Evolutionary conservation across 306 rosid species (phyloP).

Genomic region (Cicer judaicum): DNA sequence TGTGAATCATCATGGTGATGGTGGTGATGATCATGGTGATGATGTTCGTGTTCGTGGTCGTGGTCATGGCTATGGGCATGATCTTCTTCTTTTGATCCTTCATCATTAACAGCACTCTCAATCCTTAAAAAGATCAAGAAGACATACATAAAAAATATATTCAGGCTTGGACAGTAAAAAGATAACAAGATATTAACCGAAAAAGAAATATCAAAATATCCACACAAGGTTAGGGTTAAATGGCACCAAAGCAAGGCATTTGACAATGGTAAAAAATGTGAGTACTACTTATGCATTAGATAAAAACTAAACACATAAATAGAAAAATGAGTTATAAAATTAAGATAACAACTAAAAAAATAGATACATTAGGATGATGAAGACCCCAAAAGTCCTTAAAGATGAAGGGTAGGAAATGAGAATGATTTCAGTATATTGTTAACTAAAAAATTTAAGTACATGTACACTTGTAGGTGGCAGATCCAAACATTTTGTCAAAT

Average conservation of each 20-base stretch:
- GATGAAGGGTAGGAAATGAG: slow-evolving; percentile 22
- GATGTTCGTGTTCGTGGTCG: slow-evolving; percentile 53
- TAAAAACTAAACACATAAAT: not conserved
- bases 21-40: slow-evolving; percentile 58
- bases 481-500: no score
- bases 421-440: slow-evolving; percentile 10
- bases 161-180: slow-evolving; percentile 33
- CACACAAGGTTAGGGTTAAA: slow-evolving; percentile 17
- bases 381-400: not conserved
- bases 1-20: slow-evolving; percentile 60
- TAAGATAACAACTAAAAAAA: not conserved
- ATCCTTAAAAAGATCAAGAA: slow-evolving; percentile 62
- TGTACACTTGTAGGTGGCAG: not conserved
- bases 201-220: slow-evolving; percentile 21
- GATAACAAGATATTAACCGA: slow-evolving; percentile 4
- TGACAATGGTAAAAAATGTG: slow-evolving; percentile 24
- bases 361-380: slow-evolving; percentile 6
- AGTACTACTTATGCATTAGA: not conserved
- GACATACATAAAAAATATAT: slow-evolving; percentile 40
- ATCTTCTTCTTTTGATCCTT: slow-evolving; percentile 69
- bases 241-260: slow-evolving; percentile 28
- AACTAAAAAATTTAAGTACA: not conserved
- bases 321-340: not conserved
- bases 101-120: slow-evolving; percentile 72
- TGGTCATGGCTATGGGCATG: slow-evolving; percentile 54